Evolutionary conservation across 1,139 yeast species (phyloP).

Genomic region (Yamadazyma diospyri): DNA sequence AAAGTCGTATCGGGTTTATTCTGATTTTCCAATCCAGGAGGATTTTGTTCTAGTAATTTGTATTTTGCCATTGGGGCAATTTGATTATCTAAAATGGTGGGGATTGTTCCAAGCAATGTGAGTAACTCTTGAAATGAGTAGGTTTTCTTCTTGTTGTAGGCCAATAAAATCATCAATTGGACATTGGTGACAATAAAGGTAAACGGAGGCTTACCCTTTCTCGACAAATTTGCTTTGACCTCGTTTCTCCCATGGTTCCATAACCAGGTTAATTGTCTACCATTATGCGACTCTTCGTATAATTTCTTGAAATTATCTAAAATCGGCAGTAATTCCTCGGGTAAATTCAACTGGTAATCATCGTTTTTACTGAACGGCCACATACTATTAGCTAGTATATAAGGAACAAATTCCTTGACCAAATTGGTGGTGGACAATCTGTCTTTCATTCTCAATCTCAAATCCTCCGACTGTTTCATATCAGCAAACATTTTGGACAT

Average conservation of each 20-base stretch:
- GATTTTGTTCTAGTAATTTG: conserved; percentile 65
- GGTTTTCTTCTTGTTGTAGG: conserved; percentile 65
- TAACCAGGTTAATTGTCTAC: conserved; percentile 90
- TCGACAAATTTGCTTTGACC: conserved; percentile 79
- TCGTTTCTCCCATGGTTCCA: conserved; percentile 97
- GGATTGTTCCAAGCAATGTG: conserved; percentile 65
- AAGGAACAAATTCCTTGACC: conserved; percentile 67
- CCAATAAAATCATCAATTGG: conserved; percentile 81
- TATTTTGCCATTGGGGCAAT: conserved; percentile 77
- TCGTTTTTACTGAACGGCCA: conserved; percentile 69
- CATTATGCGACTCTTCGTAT: conserved; percentile 75
- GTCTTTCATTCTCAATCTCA: conserved; percentile 64
- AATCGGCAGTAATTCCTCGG: conserved; percentile 57
- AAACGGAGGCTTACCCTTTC: conserved; percentile 81
- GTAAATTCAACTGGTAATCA: conserved; percentile 41
- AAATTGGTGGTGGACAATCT: conserved; percentile 34
- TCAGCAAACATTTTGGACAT: conserved; percentile 97
- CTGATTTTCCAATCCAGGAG: conserved; percentile 49
- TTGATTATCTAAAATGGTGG: conserved; percentile 67
- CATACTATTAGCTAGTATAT: conserved; percentile 80
- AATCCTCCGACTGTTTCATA: conserved; percentile 79
- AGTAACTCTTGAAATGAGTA: conserved; percentile 60
- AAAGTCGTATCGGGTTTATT: conserved; percentile 56
- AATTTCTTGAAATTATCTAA: conserved; percentile 65
- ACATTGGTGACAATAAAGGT: conserved; percentile 76